These are phyloP conservation scores for Mercurialis annua DNA, from an alignment of 345 rosid species.

Conservation along the genomic window DNA sequence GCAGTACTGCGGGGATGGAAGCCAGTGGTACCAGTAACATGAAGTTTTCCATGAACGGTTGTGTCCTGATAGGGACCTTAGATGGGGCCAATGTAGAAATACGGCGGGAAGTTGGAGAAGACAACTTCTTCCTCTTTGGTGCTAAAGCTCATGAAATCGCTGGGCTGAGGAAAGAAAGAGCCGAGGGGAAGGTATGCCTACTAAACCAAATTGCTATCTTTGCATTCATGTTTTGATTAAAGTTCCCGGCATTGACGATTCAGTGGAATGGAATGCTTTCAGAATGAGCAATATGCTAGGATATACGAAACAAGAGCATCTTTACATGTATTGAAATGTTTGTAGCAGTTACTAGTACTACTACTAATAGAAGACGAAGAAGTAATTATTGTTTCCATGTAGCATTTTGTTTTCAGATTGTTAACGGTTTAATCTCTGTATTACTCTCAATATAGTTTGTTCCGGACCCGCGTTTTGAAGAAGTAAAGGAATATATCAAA, in stretches of 20 bases:
- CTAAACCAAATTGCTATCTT: background rate
- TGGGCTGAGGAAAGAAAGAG: conserved; percentile 67
- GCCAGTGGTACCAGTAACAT: conserved; percentile 96
- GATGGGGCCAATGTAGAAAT: conserved; percentile 91
- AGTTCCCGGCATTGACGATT: background rate
- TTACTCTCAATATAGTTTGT: conserved; percentile 45
- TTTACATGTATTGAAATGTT: background rate
- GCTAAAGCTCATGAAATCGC: conserved; percentile 70
- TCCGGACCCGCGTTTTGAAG: conserved; percentile 68
- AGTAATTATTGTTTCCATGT: background rate
- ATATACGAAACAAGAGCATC: background rate
- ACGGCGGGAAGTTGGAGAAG: conserved; percentile 75
- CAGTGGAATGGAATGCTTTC: background rate
- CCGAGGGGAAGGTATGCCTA: conserved; percentile 58
- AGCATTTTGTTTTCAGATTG: background rate
- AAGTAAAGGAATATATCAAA: conserved; percentile 59
- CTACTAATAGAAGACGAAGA: background rate
- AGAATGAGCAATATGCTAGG: background rate
- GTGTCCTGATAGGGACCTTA: conserved; percentile 72
- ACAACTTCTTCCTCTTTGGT: conserved; percentile 80
- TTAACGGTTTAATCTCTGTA: background rate
- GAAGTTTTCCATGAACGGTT: conserved; percentile 90
- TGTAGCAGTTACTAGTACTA: no score
- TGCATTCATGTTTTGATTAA: background rate
- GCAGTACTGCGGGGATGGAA: conserved; percentile 93